phyloP scores from a whole-genome alignment of 352 stramenopile genomes.

The Phytophthora brassicae region DNA sequence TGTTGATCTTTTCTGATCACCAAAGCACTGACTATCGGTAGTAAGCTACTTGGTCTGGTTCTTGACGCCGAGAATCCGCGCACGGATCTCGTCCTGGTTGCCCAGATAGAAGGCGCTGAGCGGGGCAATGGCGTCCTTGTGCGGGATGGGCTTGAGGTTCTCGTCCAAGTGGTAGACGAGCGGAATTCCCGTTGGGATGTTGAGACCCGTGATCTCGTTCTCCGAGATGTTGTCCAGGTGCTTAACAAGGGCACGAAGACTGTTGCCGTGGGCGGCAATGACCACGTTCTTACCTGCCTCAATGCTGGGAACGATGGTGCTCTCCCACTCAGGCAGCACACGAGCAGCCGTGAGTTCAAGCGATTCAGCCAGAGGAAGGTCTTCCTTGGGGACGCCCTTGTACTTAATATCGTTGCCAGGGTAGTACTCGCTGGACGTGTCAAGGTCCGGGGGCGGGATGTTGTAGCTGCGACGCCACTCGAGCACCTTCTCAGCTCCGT shows the following conservation, averaged over 20 bases:
- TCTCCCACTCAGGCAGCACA: constrained; percentile 91
- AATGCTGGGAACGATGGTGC: constrained; percentile 91
- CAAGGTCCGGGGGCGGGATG: constrained; percentile 94
- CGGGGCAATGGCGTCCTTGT: constrained; percentile 86
- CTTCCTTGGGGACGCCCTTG: constrained; percentile 73
- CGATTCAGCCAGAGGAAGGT: constrained; percentile 93
- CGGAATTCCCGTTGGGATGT: constrained; percentile 92
- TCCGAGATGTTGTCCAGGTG: constrained; percentile 93
- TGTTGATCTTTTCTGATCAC: neutral
- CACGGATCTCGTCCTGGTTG: constrained; percentile 96
- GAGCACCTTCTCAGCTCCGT: constrained; percentile 92
- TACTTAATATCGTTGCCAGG: constrained; percentile 93
- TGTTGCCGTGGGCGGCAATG: constrained; percentile 96
- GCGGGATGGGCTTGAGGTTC: constrained; percentile 80
- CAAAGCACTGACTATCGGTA: too few relatives aligned
- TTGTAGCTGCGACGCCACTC: constrained; percentile 98
- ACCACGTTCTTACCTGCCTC: constrained; percentile 93
- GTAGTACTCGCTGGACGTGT: constrained; percentile 91
- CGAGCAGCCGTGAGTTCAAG: constrained; percentile 93
- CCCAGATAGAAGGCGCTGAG: constrained; percentile 85
- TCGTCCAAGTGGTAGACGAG: constrained; percentile 90
- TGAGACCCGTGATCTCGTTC: constrained; percentile 93
- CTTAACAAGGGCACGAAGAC: constrained; percentile 91
- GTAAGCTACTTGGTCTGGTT: constrained; percentile 99
- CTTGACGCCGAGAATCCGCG: constrained; percentile 96